Evolutionary conservation across 768 basidiomycete species (phyloP).

Genomic region (Trametes elegans): DNA sequence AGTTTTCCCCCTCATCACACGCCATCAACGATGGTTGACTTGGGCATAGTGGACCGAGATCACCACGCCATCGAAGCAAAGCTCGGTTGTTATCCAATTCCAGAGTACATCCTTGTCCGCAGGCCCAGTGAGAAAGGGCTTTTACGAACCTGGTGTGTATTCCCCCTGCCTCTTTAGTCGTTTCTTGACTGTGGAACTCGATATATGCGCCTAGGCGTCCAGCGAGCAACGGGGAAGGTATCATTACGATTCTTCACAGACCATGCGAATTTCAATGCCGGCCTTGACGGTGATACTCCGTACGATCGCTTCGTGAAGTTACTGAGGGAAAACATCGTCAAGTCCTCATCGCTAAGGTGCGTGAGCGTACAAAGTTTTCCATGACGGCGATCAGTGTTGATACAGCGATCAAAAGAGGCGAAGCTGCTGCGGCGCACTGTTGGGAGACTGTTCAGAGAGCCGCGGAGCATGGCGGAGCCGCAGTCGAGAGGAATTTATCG

Average conservation of each 20-base stretch:
- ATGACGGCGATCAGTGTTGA: too few relatives aligned
- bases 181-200: not conserved
- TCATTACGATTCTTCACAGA: not conserved
- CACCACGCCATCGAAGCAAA: too few relatives aligned
- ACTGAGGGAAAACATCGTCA: not conserved
- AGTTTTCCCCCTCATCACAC: too few relatives aligned
- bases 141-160: not conserved
- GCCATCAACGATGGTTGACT: too few relatives aligned
- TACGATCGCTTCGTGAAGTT: not conserved
- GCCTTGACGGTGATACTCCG: not conserved
- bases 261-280: not conserved
- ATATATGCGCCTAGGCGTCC: not conserved
- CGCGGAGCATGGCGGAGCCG: not conserved
- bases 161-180: not conserved
- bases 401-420: not conserved
- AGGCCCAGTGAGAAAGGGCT: not conserved
- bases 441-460: constrained; percentile 1
- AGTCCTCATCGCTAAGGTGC: not conserved
- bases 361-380: too few relatives aligned
- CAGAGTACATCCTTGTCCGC: not conserved
- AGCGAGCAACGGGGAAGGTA: not conserved
- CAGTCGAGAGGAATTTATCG: not conserved
- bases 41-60: too few relatives aligned
- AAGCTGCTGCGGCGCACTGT: not conserved
- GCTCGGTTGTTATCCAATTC: not conserved